These are phyloP conservation scores for Neopestalotiopsis rosae DNA, from an alignment of 2,329 filamentous ascomycete species.

Conservation along the genomic window DNA sequence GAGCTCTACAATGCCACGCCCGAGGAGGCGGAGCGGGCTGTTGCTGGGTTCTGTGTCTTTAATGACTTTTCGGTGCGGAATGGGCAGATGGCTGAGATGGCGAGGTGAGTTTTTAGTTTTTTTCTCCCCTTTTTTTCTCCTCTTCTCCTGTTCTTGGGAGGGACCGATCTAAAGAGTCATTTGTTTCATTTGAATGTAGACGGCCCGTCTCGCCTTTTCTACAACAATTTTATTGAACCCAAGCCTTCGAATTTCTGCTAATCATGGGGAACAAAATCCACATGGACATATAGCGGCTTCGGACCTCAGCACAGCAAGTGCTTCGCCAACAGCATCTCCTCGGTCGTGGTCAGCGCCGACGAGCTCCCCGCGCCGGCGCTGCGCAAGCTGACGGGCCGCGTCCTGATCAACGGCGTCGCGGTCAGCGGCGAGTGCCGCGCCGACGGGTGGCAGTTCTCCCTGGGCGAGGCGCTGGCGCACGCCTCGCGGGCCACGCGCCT, in stretches of 20 bases:
- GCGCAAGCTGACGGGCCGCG: conserved; percentile 26
- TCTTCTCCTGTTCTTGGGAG: too few relatives aligned
- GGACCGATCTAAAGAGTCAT: too few relatives aligned
- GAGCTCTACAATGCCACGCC: conserved; percentile 29
- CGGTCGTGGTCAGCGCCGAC: conserved; percentile 29
- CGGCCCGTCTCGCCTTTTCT: too few relatives aligned
- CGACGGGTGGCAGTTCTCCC: conserved; percentile 29
- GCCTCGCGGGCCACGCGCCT: conserved; percentile 29
- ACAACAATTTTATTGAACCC: background rate
- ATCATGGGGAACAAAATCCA: background rate
- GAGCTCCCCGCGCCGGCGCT: conserved; percentile 26
- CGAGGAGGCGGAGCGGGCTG: conserved; percentile 30
- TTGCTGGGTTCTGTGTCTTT: conserved; percentile 34
- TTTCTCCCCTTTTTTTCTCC: background rate
- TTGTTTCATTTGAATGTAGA: too few relatives aligned
- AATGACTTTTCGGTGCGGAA: conserved; percentile 34
- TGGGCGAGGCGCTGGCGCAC: conserved; percentile 31
- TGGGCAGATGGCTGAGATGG: conserved; percentile 32
- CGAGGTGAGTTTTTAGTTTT: conserved; percentile 4
- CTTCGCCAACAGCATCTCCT: conserved; percentile 34
- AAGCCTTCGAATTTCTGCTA: background rate
- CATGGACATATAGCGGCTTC: conserved; percentile 25
- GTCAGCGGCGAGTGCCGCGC: conserved; percentile 26
- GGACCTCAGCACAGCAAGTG: conserved; percentile 33
- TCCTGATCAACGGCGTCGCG: conserved; percentile 27